Percentiles rank a stretch among this genome's conserved stretches.
phyloP scores from a whole-genome alignment of 2,329 filamentous ascomycete species.

The Monosporascus ibericus region DNA sequence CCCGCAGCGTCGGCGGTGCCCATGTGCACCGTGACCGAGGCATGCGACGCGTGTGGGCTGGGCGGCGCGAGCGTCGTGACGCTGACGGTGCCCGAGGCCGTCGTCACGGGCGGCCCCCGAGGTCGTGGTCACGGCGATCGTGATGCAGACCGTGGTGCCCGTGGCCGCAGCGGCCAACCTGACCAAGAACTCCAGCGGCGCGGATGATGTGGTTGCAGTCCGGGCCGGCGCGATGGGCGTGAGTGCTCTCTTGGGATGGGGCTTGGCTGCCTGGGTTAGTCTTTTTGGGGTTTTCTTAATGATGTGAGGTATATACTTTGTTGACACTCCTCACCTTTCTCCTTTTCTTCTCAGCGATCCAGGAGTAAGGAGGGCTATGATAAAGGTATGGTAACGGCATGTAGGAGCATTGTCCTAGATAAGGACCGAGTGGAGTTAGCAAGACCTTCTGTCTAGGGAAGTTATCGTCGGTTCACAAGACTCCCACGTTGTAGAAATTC shows the following conservation, averaged over 20 bases:
- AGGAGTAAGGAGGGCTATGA: no score
- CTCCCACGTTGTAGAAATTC: no score
- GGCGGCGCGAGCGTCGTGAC: conserved; percentile 27
- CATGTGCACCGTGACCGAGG: conserved; percentile 23
- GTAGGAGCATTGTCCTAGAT: no score
- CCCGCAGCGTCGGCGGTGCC: conserved; percentile 8
- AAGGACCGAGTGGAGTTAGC: no score
- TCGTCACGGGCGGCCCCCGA: conserved; percentile 6
- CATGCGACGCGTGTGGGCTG: conserved; percentile 26
- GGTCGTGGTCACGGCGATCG: conserved; percentile 9
- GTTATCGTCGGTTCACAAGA: no score
- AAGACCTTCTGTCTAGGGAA: no score
- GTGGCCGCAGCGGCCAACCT: conserved; percentile 3
- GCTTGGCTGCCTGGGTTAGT: conserved; percentile 16
- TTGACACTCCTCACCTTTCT: no score
- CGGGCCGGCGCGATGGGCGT: conserved; percentile 2
- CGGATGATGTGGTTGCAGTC: conserved; percentile 4
- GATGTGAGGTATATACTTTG: conserved; percentile 17
- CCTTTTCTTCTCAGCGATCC: no score
- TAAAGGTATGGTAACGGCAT: no score
- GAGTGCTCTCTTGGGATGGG: conserved; percentile 9
- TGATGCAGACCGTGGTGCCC: conserved; percentile 21
- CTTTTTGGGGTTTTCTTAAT: conserved; percentile 16
- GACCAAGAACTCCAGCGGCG: neutral
- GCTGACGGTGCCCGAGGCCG: conserved; percentile 25